Evolutionary conservation across 140 eudicot genomes (phyloP).

Genomic region (Anethum foeniculum): DNA sequence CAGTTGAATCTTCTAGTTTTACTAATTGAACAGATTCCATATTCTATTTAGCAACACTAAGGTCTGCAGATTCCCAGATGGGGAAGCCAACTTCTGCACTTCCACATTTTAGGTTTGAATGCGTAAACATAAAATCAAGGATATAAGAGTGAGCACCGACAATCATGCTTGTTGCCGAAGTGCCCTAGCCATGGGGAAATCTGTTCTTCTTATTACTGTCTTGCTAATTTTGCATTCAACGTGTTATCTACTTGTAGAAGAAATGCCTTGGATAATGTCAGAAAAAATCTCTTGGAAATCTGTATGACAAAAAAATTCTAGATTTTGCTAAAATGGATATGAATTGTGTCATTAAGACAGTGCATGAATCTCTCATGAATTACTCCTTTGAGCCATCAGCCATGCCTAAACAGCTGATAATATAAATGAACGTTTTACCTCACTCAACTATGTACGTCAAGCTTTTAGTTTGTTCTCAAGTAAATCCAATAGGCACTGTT

Average conservation of each 20-base stretch:
- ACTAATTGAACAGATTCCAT: not conserved
- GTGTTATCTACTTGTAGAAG: not conserved
- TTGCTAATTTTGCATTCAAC: not conserved
- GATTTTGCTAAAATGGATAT: too few species aligned
- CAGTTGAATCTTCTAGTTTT: not conserved
- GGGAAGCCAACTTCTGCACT: not conserved
- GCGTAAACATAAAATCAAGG: not conserved
- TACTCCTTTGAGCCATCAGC: too few species aligned
- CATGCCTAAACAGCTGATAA: too few species aligned
- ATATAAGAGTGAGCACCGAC: not conserved
- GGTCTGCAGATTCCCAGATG: not conserved
- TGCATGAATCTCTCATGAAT: too few species aligned
- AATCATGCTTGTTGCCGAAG: not conserved
- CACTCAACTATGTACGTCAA: too few species aligned
- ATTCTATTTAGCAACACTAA: not conserved
- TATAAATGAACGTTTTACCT: too few species aligned
- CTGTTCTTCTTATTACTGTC: not conserved
- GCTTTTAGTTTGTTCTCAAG: too few species aligned
- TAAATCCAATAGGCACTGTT: too few species aligned
- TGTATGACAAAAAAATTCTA: too few species aligned
- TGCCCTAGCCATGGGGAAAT: too few species aligned
- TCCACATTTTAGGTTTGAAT: not conserved
- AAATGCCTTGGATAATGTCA: not conserved
- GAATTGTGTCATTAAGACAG: too few species aligned
- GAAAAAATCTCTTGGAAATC: too few species aligned